Percentiles rank a stretch among this genome's conserved stretches.
Evolutionary conservation across 163 green algal species (phyloP).

Genomic region (Scenedesmus sp.): DNA sequence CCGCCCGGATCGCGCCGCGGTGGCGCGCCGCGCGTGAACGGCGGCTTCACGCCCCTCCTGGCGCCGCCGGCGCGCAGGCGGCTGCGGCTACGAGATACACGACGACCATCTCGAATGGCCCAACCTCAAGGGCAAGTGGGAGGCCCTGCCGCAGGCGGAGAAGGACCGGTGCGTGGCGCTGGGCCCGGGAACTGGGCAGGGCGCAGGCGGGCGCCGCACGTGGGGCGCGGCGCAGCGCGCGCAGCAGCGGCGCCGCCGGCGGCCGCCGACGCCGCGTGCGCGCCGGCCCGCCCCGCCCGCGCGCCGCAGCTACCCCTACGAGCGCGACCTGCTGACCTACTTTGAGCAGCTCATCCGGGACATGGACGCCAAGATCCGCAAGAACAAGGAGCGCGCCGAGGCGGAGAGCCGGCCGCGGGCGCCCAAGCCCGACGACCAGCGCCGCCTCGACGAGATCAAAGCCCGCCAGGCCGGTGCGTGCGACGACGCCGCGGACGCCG

Average conservation of each 20-base stretch:
- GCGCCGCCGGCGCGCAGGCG: conserved; percentile 62
- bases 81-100: conserved; percentile 79
- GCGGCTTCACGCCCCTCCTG: not conserved
- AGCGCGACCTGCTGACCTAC: conserved; percentile 70
- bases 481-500: not conserved
- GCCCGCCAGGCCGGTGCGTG: conserved; percentile 58
- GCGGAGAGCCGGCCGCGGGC: conserved; percentile 72
- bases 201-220: no score
- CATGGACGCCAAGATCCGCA: conserved; percentile 88
- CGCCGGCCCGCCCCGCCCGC: no score
- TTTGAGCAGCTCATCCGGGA: conserved; percentile 79
- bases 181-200: no score
- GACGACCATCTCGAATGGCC: conserved; percentile 83
- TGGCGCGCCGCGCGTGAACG: no score
- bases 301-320: conserved; percentile 65
- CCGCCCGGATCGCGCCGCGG: not conserved
- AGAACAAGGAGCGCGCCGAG: conserved; percentile 77
- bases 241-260: no score
- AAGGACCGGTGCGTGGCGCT: conserved; percentile 73
- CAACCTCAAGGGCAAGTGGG: conserved; percentile 68
- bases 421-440: conserved; percentile 69
- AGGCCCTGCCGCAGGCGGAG: conserved; percentile 65
- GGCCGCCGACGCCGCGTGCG: no score
- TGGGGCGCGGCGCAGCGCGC: no score
- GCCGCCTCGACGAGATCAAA: conserved; percentile 73